Base-by-base conservation (phyloP, 1,139 yeast genomes). In the Eremothecium cymbalariae region DNA sequence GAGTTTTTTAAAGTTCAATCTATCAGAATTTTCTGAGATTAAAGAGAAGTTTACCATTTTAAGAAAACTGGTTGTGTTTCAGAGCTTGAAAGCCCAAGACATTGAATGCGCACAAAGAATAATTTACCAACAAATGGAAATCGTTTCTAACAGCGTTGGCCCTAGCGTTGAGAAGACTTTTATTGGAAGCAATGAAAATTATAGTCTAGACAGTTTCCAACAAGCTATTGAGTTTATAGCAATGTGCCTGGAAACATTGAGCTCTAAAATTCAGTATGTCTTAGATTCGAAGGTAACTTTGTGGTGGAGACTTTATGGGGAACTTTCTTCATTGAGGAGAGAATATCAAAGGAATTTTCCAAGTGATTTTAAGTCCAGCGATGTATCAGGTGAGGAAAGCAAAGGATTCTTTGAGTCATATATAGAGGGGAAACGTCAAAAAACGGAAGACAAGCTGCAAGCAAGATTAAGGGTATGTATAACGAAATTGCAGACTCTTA, bases 1-100 rank as follows among this genome's bases (percentile, higher is more conserved):
- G 32, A 64, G 65, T 21, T 81, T 82, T 47, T 50, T 79, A 18
- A 65, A 65, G 28, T 78, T 67, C 45, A 71, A 81, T 1, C 43
- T 61, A 16, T 58, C 61, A 8, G 84, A 78, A 45, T 51, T 78
- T 21, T 52, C 48, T 2, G 50, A 48, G 2, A 64, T 68, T 36
- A 54, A 57, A 11, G 43, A 38, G 1, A 37, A 50, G 1, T 51
- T 72, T 11, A 54, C 58, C 13, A 62, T 59, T 32, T 45, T 76
- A 30, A 64, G 66, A 41, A 72, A 71, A 44, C 51, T 70, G 19
- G 45, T 62, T 1, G 55, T 65, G 2, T 67, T 75, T 31, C 52
- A 59, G n/a, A 64, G 65, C 11, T 42, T 66, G 12, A 76, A 77
- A 45, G 43, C 51, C 2, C 46, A 59, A 1, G 86, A 78, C 48